phyloP scores from a whole-genome alignment of 2,329 filamentous ascomycete genomes.

The Venturiaceae sp. region DNA sequence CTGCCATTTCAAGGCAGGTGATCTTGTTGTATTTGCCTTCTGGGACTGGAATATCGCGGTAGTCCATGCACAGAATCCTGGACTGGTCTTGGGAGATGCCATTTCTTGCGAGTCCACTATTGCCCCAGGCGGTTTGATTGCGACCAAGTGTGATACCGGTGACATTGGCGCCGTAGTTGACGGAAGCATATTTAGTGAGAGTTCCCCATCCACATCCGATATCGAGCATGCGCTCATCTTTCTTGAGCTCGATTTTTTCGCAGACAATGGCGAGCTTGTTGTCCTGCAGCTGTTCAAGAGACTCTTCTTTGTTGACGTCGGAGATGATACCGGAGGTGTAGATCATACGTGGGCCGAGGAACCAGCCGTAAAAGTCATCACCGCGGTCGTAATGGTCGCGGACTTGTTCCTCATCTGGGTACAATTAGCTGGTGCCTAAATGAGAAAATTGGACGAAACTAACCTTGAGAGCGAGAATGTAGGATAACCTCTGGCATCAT shows the following conservation, averaged over 20 bases:
- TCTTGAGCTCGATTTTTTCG: slow-evolving; percentile 82
- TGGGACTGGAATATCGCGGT: slow-evolving; percentile 82
- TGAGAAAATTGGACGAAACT: slow-evolving; percentile 12
- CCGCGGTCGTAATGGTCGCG: slow-evolving; percentile 96
- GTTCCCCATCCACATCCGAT: slow-evolving; percentile 99
- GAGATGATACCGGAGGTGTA: slow-evolving; percentile 94
- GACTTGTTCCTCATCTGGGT: slow-evolving; percentile 86
- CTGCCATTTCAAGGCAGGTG: slow-evolving; percentile 95
- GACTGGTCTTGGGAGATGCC: slow-evolving; percentile 82
- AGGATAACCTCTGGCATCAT: slow-evolving; percentile 87
- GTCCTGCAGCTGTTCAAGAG: slow-evolving; percentile 90
- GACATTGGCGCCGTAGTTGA: slow-evolving; percentile 78
- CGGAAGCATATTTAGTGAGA: slow-evolving; percentile 82
- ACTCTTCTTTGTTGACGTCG: slow-evolving; percentile 78
- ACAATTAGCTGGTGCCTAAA: neutral
- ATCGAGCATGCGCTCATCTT: slow-evolving; percentile 77
- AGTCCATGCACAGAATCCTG: slow-evolving; percentile 91
- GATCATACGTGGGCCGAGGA: slow-evolving; percentile 96
- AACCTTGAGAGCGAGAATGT: slow-evolving; percentile 83
- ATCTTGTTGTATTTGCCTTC: slow-evolving; percentile 84
- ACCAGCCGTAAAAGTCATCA: slow-evolving; percentile 98
- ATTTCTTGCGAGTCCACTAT: slow-evolving; percentile 72
- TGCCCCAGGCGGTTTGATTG: slow-evolving; percentile 97
- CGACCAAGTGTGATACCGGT: slow-evolving; percentile 90
- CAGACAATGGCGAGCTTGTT: slow-evolving; percentile 95